These are phyloP conservation scores for Lepidium sativum DNA, from an alignment of 345 rosid genomes.

Conservation along the genomic window DNA sequence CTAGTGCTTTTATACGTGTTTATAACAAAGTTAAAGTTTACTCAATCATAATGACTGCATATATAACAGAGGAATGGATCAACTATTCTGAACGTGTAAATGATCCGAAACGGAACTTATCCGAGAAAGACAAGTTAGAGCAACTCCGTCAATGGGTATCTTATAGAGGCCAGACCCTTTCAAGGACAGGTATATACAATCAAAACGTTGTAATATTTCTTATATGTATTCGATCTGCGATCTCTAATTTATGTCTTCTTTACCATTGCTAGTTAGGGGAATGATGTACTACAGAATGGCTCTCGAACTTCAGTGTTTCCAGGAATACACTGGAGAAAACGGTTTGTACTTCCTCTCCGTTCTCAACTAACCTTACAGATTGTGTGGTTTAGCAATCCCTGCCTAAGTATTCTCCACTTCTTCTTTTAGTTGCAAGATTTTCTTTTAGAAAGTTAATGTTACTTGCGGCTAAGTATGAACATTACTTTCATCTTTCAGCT, in stretches of 20 bases:
- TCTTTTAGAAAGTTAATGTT: constrained; percentile 3
- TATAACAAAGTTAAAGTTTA: constrained; percentile 14
- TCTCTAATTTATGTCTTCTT: constrained; percentile 1
- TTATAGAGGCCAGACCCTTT: constrained; percentile 87
- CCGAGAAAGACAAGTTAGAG: constrained; percentile 33
- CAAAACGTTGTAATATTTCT: constrained; percentile 1
- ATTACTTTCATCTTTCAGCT: constrained; percentile 35
- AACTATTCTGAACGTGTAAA: constrained; percentile 51
- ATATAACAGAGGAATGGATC: constrained; percentile 72
- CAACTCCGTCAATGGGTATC: constrained; percentile 73
- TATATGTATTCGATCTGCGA: not conserved
- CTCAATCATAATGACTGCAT: constrained; percentile 5
- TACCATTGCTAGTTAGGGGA: constrained; percentile 68
- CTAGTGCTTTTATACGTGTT: not conserved
- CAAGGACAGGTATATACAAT: constrained; percentile 72
- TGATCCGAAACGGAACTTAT: constrained; percentile 20
- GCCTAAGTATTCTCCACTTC: not conserved
- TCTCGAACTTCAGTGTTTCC: constrained; percentile 65
- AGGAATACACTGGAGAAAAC: constrained; percentile 52
- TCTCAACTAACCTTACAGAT: not conserved
- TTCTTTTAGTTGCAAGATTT: not conserved
- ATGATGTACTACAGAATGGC: constrained; percentile 92
- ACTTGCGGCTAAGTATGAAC: not conserved
- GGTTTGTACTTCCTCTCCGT: constrained; percentile 41
- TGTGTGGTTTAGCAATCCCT: not conserved